Evolutionary conservation across 108 stramenopile species (phyloP).

Genomic region (Cyclostephanos tholiformis): DNA sequence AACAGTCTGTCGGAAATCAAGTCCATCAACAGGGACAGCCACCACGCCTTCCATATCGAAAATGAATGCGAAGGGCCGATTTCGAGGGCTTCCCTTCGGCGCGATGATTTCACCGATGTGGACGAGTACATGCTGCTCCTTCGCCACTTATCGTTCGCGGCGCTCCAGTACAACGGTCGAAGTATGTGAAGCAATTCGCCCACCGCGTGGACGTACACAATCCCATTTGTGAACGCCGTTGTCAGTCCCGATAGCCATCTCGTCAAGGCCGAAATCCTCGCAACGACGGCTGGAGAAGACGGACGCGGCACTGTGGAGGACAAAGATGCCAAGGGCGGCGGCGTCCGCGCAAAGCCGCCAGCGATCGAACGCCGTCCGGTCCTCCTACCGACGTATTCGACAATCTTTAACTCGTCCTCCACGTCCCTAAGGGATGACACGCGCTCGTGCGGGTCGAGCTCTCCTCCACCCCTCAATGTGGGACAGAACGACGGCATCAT

Average conservation of each 20-base stretch:
- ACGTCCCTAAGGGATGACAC: conserved; percentile 27
- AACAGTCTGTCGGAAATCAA: conserved; percentile 36
- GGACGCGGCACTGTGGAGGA: neutral
- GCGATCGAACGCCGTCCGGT: conserved; percentile 47
- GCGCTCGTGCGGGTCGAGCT: conserved; percentile 41
- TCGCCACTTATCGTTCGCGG: conserved; percentile 25
- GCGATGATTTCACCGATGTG: neutral
- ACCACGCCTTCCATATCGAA: conserved; percentile 39
- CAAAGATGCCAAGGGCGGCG: neutral
- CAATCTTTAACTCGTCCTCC: conserved; percentile 25
- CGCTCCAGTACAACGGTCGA: conserved; percentile 52
- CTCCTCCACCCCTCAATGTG: conserved; percentile 37
- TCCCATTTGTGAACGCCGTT: conserved; percentile 5
- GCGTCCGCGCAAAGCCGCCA: neutral
- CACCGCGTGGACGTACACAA: conserved; percentile 26
- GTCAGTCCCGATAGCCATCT: conserved; percentile 11
- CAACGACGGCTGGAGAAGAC: neutral
- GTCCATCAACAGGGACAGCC: conserved; percentile 34
- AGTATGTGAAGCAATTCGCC: conserved; percentile 48
- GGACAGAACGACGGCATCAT: conserved; percentile 5
- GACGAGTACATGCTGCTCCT: neutral
- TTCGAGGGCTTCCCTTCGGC: neutral
- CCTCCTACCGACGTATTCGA: conserved; percentile 43
- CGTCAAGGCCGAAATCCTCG: neutral
- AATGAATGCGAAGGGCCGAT: conserved; percentile 13